A percentile compares a stretch with the other conserved stretches of the same genome.
phyloP scores from a whole-genome alignment of 208 protist genomes.

The Trypanosoma mega region DNA sequence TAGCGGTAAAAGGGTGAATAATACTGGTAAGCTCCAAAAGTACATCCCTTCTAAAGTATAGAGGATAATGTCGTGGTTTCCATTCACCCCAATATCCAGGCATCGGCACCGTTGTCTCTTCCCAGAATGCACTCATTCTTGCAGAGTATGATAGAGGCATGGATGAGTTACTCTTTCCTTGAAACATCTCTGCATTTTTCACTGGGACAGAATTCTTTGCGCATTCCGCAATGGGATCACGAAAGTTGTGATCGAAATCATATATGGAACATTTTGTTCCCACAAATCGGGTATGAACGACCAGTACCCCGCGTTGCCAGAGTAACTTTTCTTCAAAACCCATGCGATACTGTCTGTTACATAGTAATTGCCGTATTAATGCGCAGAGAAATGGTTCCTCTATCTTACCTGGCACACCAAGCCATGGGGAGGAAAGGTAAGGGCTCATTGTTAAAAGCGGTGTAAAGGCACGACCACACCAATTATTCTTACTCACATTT shows the following conservation, averaged over 20 bases:
- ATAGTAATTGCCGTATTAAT: neutral
- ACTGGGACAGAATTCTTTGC: neutral
- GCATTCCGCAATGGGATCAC: conserved; percentile 1
- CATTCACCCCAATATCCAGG: neutral
- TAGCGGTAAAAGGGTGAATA: neutral
- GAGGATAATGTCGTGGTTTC: conserved; percentile 13
- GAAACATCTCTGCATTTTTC: conserved; percentile 3
- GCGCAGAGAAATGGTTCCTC: conserved; percentile 3
- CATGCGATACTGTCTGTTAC: neutral
- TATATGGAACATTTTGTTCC: conserved; percentile 9
- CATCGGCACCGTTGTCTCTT: neutral
- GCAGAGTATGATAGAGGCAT: too few relatives aligned
- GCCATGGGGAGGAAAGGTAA: conserved; percentile 9
- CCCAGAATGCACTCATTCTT: too few relatives aligned
- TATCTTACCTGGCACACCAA: neutral
- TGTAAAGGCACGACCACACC: conserved; percentile 7
- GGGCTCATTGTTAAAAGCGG: conserved; percentile 18
- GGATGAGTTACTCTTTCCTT: neutral
- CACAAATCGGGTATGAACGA: conserved; percentile 1
- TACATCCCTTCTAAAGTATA: neutral
- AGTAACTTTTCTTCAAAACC: conserved; percentile 4
- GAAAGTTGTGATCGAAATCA: conserved; percentile 18
- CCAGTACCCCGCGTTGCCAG: conserved; percentile 18
- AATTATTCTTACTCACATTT: neutral
- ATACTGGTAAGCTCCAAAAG: neutral